Base-by-base conservation (phyloP, 495 filamentous ascomycete genomes). In the Penicillium bialowiezense region DNA sequence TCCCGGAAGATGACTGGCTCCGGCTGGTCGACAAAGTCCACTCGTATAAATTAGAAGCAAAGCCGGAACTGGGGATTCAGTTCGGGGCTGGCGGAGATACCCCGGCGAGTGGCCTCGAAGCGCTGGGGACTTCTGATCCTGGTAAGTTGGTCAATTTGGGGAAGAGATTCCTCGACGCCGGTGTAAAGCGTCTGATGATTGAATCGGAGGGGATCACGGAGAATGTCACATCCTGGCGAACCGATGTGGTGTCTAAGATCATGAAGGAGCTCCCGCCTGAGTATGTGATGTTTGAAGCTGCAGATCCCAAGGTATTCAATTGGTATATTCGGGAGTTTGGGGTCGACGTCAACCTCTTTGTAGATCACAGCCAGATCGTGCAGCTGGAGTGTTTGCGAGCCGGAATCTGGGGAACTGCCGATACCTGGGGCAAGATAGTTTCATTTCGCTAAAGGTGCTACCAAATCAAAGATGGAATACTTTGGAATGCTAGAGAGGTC, bases 191-290 rank as follows among this genome's bases (percentile, higher is more conserved):
- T 2, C 58, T 82, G 41, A 82, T 83, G 79, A 79, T 82, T 45
- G 79, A 83, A 55, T 80, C 75, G n/a, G 79, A 82, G 58, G 80
- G 78, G 0, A 82, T 82, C 53, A 82, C 80, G 5, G 79, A 82
- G 67, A 82, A 82, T 50, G 77, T 83, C 8, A 67, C 59, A 37
- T 61, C 64, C 14, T 83, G 80, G 81, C 63, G 76, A 31, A 82
- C 78, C 2, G 78, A 83, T 50, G 78, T 83, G 13, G 74, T 83
- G 3, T 73, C 73, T n/a, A 62, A 56, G 20, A 78, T 82, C 39
- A 66, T 81, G 63, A 73, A 74, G 39, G 76, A 77, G 44, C 50
- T 84, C 17, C 78, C 77, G 1, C 45, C 65, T 9, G 79, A 82
- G 51, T 71, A 69, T 0, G 77, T 83, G 39, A 83, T 84, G 79